Conservation (phyloP, 2,329 filamentous ascomycete genomes). For the Xenosphaeropsis pyriputrescens region DNA sequence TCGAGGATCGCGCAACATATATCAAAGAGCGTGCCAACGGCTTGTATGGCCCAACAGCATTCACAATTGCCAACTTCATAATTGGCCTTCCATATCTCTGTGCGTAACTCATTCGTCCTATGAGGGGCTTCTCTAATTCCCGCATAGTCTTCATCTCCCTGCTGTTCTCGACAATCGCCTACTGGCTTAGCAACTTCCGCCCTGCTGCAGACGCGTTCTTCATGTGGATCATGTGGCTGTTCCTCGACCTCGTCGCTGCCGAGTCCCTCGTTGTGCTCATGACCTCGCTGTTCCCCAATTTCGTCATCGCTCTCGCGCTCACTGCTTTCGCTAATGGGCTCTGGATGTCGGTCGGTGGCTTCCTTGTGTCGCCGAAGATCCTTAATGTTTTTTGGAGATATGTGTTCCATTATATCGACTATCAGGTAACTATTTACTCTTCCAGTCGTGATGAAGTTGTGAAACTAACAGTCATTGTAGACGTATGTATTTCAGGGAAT, state of each 20-base stretch:
- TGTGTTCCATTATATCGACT: conserved; percentile 80
- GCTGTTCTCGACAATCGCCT: conserved; percentile 60
- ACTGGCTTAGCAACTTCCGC: conserved; percentile 69
- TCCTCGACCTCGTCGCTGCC: conserved; percentile 69
- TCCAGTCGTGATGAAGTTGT: background rate
- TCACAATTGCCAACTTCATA: conserved; percentile 67
- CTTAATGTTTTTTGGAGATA: conserved; percentile 80
- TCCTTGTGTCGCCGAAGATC: conserved; percentile 57
- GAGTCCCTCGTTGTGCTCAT: conserved; percentile 72
- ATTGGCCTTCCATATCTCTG: conserved; percentile 68
- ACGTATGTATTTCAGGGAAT: conserved; percentile 78
- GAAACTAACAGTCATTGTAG: conserved; percentile 9
- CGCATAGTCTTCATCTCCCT: conserved; percentile 47
- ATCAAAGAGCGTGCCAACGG: conserved; percentile 72
- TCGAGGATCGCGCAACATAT: conserved; percentile 63
- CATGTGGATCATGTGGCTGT: conserved; percentile 71
- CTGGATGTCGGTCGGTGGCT: conserved; percentile 80
- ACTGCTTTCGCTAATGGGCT: conserved; percentile 78
- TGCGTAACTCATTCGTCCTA: conserved; percentile 17
- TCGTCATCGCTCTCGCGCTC: conserved; percentile 65
- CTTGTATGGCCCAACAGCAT: conserved; percentile 58
- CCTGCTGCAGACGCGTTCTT: conserved; percentile 54
- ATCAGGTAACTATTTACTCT: conserved; percentile 30
- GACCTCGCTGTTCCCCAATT: conserved; percentile 58
- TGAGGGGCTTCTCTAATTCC: background rate